Percentiles rank a stretch among this genome's conserved stretches.
These are phyloP conservation scores for Claviceps citrina DNA, from an alignment of 2,329 filamentous ascomycete species.

Conservation along the genomic window DNA sequence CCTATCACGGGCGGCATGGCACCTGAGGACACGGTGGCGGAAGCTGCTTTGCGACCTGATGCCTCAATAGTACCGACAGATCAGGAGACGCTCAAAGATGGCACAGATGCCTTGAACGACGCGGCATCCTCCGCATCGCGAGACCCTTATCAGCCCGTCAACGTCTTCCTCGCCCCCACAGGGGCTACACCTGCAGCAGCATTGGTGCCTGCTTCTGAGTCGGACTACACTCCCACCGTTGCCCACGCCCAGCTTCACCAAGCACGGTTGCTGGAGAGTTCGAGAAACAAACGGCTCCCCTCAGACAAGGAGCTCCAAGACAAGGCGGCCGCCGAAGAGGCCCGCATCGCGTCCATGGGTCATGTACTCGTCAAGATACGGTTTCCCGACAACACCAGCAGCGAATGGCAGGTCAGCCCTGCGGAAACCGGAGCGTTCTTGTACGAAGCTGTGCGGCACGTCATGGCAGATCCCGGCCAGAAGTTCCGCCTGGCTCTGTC, in stretches of 20 bases:
- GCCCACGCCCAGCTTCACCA: slow-evolving; percentile 65
- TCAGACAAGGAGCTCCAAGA: slow-evolving; percentile 72
- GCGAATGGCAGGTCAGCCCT: slow-evolving; percentile 55
- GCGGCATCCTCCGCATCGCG: slow-evolving; percentile 4
- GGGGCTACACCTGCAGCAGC: slow-evolving; percentile 64
- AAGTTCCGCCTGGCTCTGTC: slow-evolving; percentile 59
- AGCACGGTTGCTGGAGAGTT: slow-evolving; percentile 42
- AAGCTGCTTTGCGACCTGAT: slow-evolving; percentile 2
- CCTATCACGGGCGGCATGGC: slow-evolving; percentile 12
- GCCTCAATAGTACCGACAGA: slow-evolving; percentile 8
- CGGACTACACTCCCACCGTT: slow-evolving; percentile 62
- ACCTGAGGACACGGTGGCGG: not conserved
- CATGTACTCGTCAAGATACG: slow-evolving; percentile 64
- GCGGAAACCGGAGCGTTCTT: slow-evolving; percentile 54
- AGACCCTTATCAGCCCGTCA: slow-evolving; percentile 37
- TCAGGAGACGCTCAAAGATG: slow-evolving; percentile 6
- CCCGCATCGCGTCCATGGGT: slow-evolving; percentile 49
- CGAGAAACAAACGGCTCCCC: slow-evolving; percentile 60
- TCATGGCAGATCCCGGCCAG: slow-evolving; percentile 50
- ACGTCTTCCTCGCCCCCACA: slow-evolving; percentile 64
- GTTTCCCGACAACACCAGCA: slow-evolving; percentile 72
- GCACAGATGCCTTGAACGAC: not conserved
- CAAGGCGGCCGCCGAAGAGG: slow-evolving; percentile 48
- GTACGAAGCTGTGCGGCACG: slow-evolving; percentile 56
- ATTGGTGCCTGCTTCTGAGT: slow-evolving; percentile 47